Base-by-base conservation (phyloP, 805 yeast species). In the Maudiozyma pseudohumilis region DNA sequence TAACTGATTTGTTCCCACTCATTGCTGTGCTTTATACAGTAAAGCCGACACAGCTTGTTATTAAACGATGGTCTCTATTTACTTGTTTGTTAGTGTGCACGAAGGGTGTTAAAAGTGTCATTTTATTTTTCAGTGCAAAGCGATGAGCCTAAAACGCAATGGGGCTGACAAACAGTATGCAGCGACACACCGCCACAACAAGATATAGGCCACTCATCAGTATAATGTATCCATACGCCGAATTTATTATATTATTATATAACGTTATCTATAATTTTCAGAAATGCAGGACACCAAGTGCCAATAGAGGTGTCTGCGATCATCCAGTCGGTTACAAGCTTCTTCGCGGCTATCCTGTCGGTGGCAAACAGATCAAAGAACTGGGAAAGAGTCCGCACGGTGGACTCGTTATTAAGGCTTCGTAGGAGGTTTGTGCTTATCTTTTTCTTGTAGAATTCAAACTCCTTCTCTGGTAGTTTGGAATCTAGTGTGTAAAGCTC, bases 231-330 rank as follows among this genome's bases (percentile, higher is more conserved):
- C n/a, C n/a, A n/a, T n/a, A n/a, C n/a, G n/a, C n/a, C 6, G 1
- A 21, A 21, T 21, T 15, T 20, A 31, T 21, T 21, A 21, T 9
- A n/a, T 31, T 21, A 6, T 13, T 21, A 21, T 21, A 8, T n/a
- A 5, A 43, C 44, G 38, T 59, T 61, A 38, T 71, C 74, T 12
- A 74, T 46, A 4, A 80, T 55, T 51, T 77, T 77, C 35, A 77
- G 68, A 37, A 82, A 61, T 3, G 88, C 80, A 19, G 74, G 66
- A 43, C 82, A 74, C 94, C 94, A 82, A 18, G 60, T 56, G 36
- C 75, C 65, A 9, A 74, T 71, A 1, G 81, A 77, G 30, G 66
- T 69, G 46, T 76, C 74, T 2, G 60, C 48, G 59, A 78, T 61
- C 74, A 78, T 75, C 64, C 74, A 78, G 22, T 69, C 61, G 22